Evolutionary conservation across 352 stramenopile genomes (phyloP).

Genomic region (Peronosclerospora sorghi): DNA sequence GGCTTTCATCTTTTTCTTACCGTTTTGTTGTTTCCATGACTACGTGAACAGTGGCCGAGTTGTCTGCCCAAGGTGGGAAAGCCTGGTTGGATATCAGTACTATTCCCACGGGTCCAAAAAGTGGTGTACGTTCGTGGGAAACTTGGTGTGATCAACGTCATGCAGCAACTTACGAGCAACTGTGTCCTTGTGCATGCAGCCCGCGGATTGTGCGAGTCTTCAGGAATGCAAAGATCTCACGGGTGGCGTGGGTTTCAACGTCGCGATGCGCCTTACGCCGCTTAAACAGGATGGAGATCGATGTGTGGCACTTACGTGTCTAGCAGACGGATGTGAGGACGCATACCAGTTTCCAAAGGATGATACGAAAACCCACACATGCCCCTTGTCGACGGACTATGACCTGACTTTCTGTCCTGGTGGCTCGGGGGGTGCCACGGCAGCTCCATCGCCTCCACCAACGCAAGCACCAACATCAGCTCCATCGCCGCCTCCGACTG

Average conservation of each 20-base stretch:
- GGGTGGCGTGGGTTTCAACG: conserved; percentile 52
- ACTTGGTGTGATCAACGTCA: conserved; percentile 3
- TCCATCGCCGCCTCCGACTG: conserved; percentile 18
- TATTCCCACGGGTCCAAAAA: conserved; percentile 55
- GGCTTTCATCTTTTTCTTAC: neutral
- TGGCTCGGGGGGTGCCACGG: conserved; percentile 20
- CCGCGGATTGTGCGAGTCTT: conserved; percentile 42
- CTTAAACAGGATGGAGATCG: conserved; percentile 20
- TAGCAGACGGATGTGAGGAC: conserved; percentile 39
- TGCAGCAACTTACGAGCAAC: conserved; percentile 5
- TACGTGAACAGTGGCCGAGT: conserved; percentile 38
- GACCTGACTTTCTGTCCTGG: conserved; percentile 53
- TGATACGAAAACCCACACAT: conserved; percentile 61
- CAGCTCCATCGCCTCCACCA: neutral
- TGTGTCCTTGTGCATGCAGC: conserved; percentile 14
- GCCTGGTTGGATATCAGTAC: conserved; percentile 66
- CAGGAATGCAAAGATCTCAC: conserved; percentile 47
- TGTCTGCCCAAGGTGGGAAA: conserved; percentile 40
- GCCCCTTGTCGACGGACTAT: conserved; percentile 33
- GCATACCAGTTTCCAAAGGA: conserved; percentile 61
- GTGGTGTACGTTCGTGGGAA: conserved; percentile 31
- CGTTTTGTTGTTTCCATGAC: neutral
- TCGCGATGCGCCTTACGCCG: conserved; percentile 50
- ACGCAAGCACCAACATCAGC: conserved; percentile 18
- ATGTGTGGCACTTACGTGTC: conserved; percentile 43